phyloP scores from a whole-genome alignment of 1,139 yeast genomes.

The Saccharomyces hybrid region DNA sequence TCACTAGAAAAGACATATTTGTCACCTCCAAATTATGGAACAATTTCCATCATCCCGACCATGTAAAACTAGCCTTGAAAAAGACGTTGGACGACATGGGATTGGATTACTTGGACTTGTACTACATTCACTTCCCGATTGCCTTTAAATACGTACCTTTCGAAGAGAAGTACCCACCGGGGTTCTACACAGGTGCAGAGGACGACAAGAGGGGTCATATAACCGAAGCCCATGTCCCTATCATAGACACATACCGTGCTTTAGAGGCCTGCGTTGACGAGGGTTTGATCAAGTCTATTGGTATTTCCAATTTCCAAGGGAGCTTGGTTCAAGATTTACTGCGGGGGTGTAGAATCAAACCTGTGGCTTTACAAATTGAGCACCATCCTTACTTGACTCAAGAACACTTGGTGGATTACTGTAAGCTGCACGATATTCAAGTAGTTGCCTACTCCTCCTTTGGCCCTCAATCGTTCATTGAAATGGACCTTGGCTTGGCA shows the following conservation, averaged over 20 bases:
- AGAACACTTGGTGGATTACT: constrained; percentile 55
- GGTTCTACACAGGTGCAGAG: constrained; percentile 57
- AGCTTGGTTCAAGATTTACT: constrained; percentile 67
- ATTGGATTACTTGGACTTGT: constrained; percentile 64
- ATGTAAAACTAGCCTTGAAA: constrained; percentile 48
- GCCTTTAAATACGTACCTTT: constrained; percentile 66
- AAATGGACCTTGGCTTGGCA: constrained; percentile 49
- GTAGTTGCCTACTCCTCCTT: constrained; percentile 83
- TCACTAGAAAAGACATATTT: constrained; percentile 63
- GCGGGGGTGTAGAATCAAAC: constrained; percentile 62
- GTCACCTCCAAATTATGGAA: constrained; percentile 81
- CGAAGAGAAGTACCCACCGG: constrained; percentile 68
- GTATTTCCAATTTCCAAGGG: constrained; percentile 78
- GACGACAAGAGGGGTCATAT: constrained; percentile 38
- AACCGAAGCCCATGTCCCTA: constrained; percentile 60
- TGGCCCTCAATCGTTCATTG: constrained; percentile 70
- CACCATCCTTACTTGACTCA: constrained; percentile 90
- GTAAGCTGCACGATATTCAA: constrained; percentile 53
- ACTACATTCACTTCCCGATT: constrained; percentile 75
- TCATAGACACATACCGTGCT: constrained; percentile 74
- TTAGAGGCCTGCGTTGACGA: constrained; percentile 54
- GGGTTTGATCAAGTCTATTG: constrained; percentile 70
- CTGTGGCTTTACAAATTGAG: constrained; percentile 79
- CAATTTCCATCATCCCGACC: constrained; percentile 52
- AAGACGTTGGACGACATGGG: constrained; percentile 57